Evolutionary conservation across 106 monocot genomes (phyloP), one percentile per base, ranked within the genome.

Genomic region (Gastrodia elata): DNA sequence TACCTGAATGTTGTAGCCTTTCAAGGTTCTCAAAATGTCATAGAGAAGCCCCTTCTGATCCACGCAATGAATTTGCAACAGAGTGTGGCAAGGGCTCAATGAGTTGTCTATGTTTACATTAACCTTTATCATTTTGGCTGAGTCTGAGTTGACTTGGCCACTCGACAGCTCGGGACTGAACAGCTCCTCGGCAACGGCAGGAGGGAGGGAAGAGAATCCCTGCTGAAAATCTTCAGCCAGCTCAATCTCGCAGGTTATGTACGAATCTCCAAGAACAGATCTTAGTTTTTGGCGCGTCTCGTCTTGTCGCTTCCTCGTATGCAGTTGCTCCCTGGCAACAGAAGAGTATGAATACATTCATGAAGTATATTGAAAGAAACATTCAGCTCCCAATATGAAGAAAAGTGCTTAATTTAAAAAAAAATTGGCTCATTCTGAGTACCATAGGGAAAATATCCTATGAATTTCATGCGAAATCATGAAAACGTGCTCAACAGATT

Each of bases 21-120:
- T 97, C 56, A 90, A 69, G 14, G 88, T 92, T 57, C 90, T 90
- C 82, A 97, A 58, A 75, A 97, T 92, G 77, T 97, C 96, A 76
- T 97, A 97, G 33, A 90, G 78, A n/a, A 97, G 87, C 43, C 96
- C 90, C 71, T 92, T 97, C 65, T 97, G 96, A 88, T 92, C 87
- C 44, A 80, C 81, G 73, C 96, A 92, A 38, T 84, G 80, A 52
- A 97, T 87, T 68, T 97, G 92, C 25, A 97, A 87, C 56, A 92
- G 68, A 37, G 96, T 92, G 71, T 92, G 85, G 0, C 80, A 80
- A 65, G 88, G 88, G 77, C 92, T 97, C 75, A 92, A 72, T 11
- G 87, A 81, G 72, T 97, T 92, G 59, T 97, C 96, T 40, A 88
- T 81, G 39, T 67, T 77, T 41, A 97, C 77, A 48, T 58, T 77